phyloP scores from a whole-genome alignment of 2,329 filamentous ascomycete genomes.

The Apiospora aurea region DNA sequence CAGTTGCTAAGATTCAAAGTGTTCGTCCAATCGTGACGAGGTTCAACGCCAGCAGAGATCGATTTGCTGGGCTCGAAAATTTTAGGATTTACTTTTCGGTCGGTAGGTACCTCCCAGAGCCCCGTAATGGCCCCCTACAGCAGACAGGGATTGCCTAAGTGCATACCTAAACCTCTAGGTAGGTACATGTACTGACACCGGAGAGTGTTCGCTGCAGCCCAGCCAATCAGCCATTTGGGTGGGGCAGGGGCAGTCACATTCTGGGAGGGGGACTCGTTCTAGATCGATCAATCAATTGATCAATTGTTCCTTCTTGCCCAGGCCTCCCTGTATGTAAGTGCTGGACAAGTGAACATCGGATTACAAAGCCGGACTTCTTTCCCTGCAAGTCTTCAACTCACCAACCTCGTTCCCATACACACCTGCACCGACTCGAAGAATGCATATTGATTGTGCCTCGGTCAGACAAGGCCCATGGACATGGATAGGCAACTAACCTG shows the following conservation, averaged over 20 bases:
- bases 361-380: too few species aligned
- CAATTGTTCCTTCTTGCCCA: too few species aligned
- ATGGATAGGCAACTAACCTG: background rate
- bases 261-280: background rate
- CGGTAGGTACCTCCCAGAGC: background rate
- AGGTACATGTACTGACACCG: too few species aligned
- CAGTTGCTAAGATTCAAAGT: background rate
- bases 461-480: background rate
- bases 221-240: background rate
- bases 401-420: too few species aligned
- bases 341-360: too few species aligned
- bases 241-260: background rate
- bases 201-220: background rate
- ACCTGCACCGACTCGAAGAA: too few species aligned
- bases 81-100: constrained; percentile 13
- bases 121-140: background rate
- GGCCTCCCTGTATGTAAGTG: too few species aligned
- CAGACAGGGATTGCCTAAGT: background rate
- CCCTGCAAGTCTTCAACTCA: too few species aligned
- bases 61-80: constrained; percentile 14
- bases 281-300: too few species aligned
- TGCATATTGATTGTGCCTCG: too few species aligned
- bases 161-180: too few species aligned
- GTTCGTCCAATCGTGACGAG: background rate
- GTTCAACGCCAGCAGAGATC: background rate